These are phyloP conservation scores for Colletotrichum navitas DNA, from an alignment of 2,329 filamentous ascomycete species.

Conservation along the genomic window DNA sequence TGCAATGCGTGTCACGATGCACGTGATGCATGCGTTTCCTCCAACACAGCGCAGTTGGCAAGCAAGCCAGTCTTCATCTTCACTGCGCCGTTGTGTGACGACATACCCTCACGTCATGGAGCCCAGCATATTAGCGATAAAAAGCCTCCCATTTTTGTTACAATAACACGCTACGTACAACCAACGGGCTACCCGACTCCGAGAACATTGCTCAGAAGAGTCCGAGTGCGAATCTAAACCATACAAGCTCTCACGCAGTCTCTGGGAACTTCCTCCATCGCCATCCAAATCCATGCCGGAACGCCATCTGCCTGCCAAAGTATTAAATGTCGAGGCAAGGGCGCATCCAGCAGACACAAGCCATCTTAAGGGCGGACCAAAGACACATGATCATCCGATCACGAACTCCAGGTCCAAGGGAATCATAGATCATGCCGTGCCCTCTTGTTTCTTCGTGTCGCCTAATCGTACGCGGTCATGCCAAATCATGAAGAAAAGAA, in stretches of 20 bases:
- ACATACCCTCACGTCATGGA: not conserved
- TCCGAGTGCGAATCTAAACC: constrained; percentile 34
- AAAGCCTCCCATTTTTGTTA: constrained; percentile 40
- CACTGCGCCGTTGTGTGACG: no score
- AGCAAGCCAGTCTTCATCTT: no score
- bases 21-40: constrained; percentile 22
- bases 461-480: constrained; percentile 38
- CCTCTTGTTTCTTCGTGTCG: constrained; percentile 37
- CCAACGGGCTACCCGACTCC: constrained; percentile 33
- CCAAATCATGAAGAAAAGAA: constrained; percentile 38
- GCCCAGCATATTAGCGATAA: not conserved
- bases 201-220: constrained; percentile 38
- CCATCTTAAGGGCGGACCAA: constrained; percentile 30
- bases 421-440: constrained; percentile 42
- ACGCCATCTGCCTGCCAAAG: constrained; percentile 34
- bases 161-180: constrained; percentile 40
- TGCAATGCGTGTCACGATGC: constrained; percentile 29
- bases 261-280: constrained; percentile 35
- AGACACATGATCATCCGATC: constrained; percentile 42
- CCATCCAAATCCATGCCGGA: constrained; percentile 35
- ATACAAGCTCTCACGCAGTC: constrained; percentile 36
- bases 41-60: not conserved
- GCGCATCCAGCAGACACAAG: constrained; percentile 30
- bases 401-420: constrained; percentile 43
- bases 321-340: constrained; percentile 39